Evolutionary conservation across 2,329 filamentous ascomycete genomes (phyloP), one percentile per base, ranked within the genome.

Genomic region (Ascochyta koolunga): DNA sequence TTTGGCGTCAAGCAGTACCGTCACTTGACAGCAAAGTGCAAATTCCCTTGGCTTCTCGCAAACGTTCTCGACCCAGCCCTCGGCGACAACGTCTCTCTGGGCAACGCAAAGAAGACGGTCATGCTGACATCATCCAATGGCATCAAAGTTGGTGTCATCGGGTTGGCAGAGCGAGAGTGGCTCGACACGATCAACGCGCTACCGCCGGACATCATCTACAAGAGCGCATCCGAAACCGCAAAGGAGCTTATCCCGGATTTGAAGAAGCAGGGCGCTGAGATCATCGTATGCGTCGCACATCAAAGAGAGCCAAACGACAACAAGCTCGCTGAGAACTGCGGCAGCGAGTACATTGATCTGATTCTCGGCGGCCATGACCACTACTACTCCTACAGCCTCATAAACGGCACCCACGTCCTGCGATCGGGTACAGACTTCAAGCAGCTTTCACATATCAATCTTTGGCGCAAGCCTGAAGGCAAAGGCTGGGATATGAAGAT

Each of bases 361-460:
- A 89, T 97, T 38, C 82, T 96, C 0, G 91, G 92, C 42, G 92
- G 92, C 0, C 92, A 96, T 68, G 93, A 96, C 65, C 93, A 97
- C 71, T 95, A 89, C 75, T 96, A 96, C 70, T 83, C 82, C 15
- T 91, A 96, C 75, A 84, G 82, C 49, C 69, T 92, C 50, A 83
- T 95, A 72, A 92, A 93, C 56, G 88, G 88, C 8, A 90, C 86
- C 0, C 92, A 96, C 66, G 85, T 96, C 2, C 79, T 97, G n/a
- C 85, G 93, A 1, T 96, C 90, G 0, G 92, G 93, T 0, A 91
- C 88, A 16, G 93, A 97, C 72, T 97, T 96, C 77, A 96, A 95
- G 76, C 90, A 97, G 71, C 79, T 96, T 29, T 95, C 90, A 69
- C 96, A 96, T 69, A 83, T 97, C 46, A 90, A 96, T 72, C 89